Conservation (phyloP, 1,284 basidiomycete species). For the Hortiboletus rubellus region DNA sequence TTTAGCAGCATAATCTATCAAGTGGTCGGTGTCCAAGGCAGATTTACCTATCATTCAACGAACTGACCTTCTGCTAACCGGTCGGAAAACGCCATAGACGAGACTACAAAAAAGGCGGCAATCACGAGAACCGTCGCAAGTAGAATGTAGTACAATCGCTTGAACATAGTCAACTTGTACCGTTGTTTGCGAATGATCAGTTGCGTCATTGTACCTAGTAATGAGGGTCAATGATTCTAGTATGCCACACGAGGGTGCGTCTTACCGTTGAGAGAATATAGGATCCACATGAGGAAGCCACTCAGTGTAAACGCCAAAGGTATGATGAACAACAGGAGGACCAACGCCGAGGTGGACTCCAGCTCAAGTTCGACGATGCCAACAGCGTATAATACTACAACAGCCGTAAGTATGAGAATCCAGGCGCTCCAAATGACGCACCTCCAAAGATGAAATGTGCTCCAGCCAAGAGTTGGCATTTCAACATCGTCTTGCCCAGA, state of each 20-base stretch:
- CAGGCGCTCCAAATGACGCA: conserved; percentile 36
- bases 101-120: conserved; percentile 89
- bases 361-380: conserved; percentile 91
- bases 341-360: conserved; percentile 80
- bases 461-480: conserved; percentile 72
- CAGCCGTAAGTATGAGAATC: conserved; percentile 1
- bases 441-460: conserved; percentile 95
- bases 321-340: conserved; percentile 85
- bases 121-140: conserved; percentile 83
- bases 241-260: background rate
- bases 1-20: conserved; percentile 83
- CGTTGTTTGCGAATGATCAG: conserved; percentile 82
- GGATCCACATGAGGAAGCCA: conserved; percentile 94
- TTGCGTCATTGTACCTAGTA: conserved; percentile 78
- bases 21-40: background rate
- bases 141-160: conserved; percentile 85
- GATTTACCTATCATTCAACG: background rate
- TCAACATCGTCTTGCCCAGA: conserved; percentile 77
- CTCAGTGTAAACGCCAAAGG: conserved; percentile 94
- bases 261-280: conserved; percentile 83
- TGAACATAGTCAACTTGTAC: conserved; percentile 87
- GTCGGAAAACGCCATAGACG: conserved; percentile 88
- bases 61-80: conserved; percentile 79
- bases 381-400: conserved; percentile 82
- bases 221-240: conserved; percentile 7